Evolutionary conservation across 331 rosid species (phyloP).

Genomic region (Acacia pycnantha): DNA sequence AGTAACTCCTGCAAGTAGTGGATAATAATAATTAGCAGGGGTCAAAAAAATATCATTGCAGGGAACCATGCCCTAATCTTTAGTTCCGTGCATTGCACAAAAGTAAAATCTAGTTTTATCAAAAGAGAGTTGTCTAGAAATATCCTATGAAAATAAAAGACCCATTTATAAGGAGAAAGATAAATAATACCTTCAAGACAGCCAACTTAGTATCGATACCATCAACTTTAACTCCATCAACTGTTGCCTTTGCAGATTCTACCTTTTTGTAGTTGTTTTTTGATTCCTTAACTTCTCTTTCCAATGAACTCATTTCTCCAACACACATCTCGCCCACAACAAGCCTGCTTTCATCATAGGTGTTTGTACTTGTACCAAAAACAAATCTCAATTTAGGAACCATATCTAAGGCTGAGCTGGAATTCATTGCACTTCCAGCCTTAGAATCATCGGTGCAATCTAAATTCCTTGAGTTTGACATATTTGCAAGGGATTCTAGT

Average conservation of each 20-base stretch:
- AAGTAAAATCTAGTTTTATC: not conserved
- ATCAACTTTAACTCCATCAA: slow-evolving; percentile 91
- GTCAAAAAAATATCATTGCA: slow-evolving; percentile 18
- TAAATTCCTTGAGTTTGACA: slow-evolving; percentile 51
- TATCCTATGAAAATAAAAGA: not conserved
- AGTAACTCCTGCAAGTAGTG: slow-evolving; percentile 74
- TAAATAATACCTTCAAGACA: slow-evolving; percentile 76
- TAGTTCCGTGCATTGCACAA: not conserved
- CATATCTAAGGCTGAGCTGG: slow-evolving; percentile 75
- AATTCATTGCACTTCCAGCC: slow-evolving; percentile 62
- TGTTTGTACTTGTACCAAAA: slow-evolving; percentile 62
- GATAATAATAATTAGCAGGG: slow-evolving; percentile 13
- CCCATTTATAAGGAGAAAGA: not conserved
- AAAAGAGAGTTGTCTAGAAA: not conserved
- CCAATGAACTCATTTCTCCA: slow-evolving; percentile 76
- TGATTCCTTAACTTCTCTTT: slow-evolving; percentile 76
- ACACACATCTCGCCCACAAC: slow-evolving; percentile 88
- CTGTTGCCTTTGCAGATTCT: slow-evolving; percentile 81
- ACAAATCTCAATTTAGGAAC: slow-evolving; percentile 74
- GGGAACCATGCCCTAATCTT: not conserved
- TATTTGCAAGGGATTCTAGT: slow-evolving; percentile 80
- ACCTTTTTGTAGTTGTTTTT: slow-evolving; percentile 72
- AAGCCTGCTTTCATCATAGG: slow-evolving; percentile 53
- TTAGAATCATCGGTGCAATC: slow-evolving; percentile 40
- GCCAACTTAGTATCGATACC: slow-evolving; percentile 91